Base-by-base conservation (phyloP, 345 rosid species). In the Eucalyptus urophylla region DNA sequence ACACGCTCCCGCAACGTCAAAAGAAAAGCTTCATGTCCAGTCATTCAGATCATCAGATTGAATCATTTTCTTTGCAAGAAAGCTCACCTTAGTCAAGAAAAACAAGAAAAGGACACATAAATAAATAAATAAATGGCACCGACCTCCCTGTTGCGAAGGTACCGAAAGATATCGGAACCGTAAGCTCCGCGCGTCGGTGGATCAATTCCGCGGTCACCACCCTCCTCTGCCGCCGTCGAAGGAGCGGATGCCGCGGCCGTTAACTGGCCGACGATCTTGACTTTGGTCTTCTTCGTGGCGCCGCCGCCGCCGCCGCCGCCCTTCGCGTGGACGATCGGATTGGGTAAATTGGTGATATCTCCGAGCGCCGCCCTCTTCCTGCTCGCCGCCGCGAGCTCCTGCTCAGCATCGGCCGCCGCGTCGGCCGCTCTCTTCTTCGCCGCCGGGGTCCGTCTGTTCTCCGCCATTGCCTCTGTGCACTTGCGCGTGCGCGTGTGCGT, bases 71-170 rank as follows among this genome's bases (percentile, higher is more conserved):
- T 76, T 76, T 40, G 83, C 83, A 11, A 76, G 15, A 40, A 76
- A 76, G 47, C 83, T 76, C 47, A 6, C 24, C 83, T 40, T 37
- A 21, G 83, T 17, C 47, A 5, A 44, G 47, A 11, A 76, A 76
- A 76, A 76, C 83, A 24, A 40, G 83, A 19, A 76, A 76, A 76
- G 47, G 27, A 22, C 83, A 37, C 15, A 76, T 37, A 21, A 40
- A 37, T 21, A 76, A 9, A 69, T 53, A 53, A 56, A 24, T 4
- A 53, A 53, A 53, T 21, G 9, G 43, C 17, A 50, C 80, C 60
- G 87, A 95, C 96, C 98, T 96, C 98, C 91, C 93, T 89, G 21
- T 89, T 69, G 72, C 89, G 94, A 67, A 96, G 96, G 90, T 96
- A 93, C 13, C 93, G 92, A 50, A 89, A 92, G 86, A 96, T 94